Evolutionary conservation across 345 rosid genomes (phyloP).

Genomic region (Litchi chinensis): DNA sequence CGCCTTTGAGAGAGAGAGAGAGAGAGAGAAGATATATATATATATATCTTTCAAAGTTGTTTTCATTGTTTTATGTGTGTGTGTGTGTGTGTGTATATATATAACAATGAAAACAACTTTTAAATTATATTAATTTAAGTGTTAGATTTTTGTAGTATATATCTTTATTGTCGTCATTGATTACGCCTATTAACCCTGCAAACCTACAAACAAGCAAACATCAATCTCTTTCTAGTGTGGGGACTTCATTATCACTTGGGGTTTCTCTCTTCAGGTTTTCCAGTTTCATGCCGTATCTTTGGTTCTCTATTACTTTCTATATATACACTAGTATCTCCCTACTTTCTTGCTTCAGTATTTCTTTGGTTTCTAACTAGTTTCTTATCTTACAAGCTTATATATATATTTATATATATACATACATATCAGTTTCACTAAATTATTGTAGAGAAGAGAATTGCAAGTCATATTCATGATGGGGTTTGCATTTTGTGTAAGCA

Average conservation of each 20-base stretch:
- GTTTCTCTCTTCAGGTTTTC: constrained; percentile 16
- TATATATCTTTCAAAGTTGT: too few relatives aligned
- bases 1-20: constrained; percentile 24
- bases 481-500: neutral
- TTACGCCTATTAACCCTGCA: constrained; percentile 32
- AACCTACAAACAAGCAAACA: neutral
- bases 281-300: neutral
- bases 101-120: constrained; percentile 7
- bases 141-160: neutral
- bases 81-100: neutral
- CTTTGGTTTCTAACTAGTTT: neutral
- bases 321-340: too few relatives aligned
- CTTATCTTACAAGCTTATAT: too few relatives aligned
- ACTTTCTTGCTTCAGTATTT: neutral
- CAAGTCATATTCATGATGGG: too few relatives aligned
- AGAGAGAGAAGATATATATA: neutral
- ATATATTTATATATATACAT: too few relatives aligned
- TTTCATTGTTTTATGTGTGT: neutral
- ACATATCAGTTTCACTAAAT: too few relatives aligned
- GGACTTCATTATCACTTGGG: constrained; percentile 18
- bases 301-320: neutral
- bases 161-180: constrained; percentile 37
- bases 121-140: neutral
- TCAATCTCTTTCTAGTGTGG: constrained; percentile 31
- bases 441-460: too few relatives aligned